Percentiles rank a stretch among this genome's conserved stretches.
These are phyloP conservation scores for Oenanthe javanica DNA, from an alignment of 140 eudicot species.

Conservation along the genomic window DNA sequence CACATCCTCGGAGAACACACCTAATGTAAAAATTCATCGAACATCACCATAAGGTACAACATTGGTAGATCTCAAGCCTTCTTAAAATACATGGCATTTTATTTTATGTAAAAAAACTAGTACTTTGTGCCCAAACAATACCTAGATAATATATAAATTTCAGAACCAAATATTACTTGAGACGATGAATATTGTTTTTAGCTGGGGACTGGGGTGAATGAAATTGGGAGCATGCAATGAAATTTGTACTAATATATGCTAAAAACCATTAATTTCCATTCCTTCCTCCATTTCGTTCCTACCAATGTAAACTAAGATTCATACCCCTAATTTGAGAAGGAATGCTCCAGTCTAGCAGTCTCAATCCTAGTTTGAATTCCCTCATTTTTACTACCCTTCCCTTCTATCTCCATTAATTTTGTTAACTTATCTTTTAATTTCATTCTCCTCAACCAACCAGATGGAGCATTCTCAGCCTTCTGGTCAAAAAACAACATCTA, in stretches of 20 bases:
- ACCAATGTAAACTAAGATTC: not conserved
- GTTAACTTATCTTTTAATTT: not conserved
- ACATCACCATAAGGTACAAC: slow-evolving; percentile 14
- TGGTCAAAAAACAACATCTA: not conserved
- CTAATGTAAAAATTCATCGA: slow-evolving; percentile 34
- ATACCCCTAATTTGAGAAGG: not conserved
- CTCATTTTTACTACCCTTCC: not conserved
- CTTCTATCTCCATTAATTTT: not conserved
- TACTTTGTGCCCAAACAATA: not conserved
- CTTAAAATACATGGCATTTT: too few species aligned
- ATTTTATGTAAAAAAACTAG: not conserved
- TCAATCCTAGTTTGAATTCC: not conserved
- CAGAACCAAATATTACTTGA: not conserved
- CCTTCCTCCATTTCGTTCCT: not conserved
- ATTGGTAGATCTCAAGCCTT: not conserved
- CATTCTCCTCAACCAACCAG: not conserved
- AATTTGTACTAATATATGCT: not conserved
- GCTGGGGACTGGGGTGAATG: not conserved
- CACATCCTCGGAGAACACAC: slow-evolving; percentile 99
- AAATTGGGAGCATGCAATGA: not conserved
- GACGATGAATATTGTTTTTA: not conserved
- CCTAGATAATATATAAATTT: not conserved
- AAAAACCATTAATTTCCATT: not conserved
- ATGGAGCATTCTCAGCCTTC: not conserved
- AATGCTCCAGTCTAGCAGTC: not conserved